Conservation (phyloP, 805 yeast genomes). For the Candida tibetensis region DNA sequence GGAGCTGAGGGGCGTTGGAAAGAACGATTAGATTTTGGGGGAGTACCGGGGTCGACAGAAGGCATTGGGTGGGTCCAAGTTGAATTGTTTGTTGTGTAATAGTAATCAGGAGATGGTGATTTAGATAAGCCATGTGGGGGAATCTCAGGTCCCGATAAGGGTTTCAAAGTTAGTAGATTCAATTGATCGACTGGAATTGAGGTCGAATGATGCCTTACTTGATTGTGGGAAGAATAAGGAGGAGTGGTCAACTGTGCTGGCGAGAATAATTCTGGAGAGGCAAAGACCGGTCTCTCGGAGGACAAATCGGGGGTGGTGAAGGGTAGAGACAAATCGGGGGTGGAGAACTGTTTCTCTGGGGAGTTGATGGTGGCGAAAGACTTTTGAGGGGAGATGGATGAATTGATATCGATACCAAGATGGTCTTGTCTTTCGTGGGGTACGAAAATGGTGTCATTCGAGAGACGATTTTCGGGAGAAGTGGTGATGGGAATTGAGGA, state of each 20-base stretch:
- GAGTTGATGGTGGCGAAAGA: constrained; percentile 3
- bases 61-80: neutral
- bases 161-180: constrained; percentile 8
- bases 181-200: constrained; percentile 11
- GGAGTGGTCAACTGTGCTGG: neutral
- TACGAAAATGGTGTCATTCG: neutral
- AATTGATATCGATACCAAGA: neutral
- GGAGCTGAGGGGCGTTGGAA: neutral
- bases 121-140: constrained; percentile 7
- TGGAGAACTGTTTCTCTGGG: constrained; percentile 1
- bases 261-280: neutral
- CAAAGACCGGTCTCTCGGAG: neutral
- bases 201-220: constrained; percentile 4
- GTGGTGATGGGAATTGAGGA: constrained; percentile 8
- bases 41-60: neutral
- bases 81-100: constrained; percentile 3
- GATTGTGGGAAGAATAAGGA: constrained; percentile 6
- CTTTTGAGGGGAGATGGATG: neutral
- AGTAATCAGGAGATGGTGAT: constrained; percentile 5
- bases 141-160: constrained; percentile 3
- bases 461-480: neutral
- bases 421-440: neutral
- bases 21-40: neutral
- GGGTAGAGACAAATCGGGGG: constrained; percentile 4
- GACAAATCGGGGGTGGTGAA: constrained; percentile 1